A percentile compares a stretch with the other conserved stretches of the same genome.
Evolutionary conservation across 306 rosid species (phyloP).

Genomic region (Benincasa hispida): DNA sequence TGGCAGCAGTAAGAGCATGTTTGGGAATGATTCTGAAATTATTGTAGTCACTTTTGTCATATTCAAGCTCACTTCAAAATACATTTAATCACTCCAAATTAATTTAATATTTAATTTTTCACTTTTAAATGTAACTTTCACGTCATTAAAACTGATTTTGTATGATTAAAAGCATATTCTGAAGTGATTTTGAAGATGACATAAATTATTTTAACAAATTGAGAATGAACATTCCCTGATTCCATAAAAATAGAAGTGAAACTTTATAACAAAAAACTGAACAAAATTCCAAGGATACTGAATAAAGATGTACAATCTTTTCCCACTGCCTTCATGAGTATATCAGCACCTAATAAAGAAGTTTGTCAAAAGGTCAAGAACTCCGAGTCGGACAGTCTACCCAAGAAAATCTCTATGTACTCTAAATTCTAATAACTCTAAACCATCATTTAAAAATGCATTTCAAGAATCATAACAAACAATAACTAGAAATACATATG

Average conservation of each 20-base stretch:
- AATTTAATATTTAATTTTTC: no score
- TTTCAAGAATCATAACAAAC: background rate
- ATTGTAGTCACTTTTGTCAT: no score
- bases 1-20: background rate
- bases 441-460: background rate
- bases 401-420: background rate
- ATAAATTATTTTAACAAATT: no score
- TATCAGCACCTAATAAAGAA: slow-evolving; percentile 65
- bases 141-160: no score
- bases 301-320: slow-evolving; percentile 89
- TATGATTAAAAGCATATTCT: no score
- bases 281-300: slow-evolving; percentile 56
- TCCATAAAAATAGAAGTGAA: background rate
- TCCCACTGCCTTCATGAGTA: slow-evolving; percentile 82
- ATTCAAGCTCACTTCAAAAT: no score
- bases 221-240: background rate
- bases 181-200: no score
- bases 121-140: no score
- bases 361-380: slow-evolving; percentile 6
- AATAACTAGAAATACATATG: background rate
- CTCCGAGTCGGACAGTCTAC: background rate
- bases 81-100: no score
- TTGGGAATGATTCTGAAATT: no score
- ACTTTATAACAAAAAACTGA: background rate
- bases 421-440: background rate